These are phyloP conservation scores for Firmiana major DNA, from an alignment of 345 rosid genomes.

Conservation along the genomic window DNA sequence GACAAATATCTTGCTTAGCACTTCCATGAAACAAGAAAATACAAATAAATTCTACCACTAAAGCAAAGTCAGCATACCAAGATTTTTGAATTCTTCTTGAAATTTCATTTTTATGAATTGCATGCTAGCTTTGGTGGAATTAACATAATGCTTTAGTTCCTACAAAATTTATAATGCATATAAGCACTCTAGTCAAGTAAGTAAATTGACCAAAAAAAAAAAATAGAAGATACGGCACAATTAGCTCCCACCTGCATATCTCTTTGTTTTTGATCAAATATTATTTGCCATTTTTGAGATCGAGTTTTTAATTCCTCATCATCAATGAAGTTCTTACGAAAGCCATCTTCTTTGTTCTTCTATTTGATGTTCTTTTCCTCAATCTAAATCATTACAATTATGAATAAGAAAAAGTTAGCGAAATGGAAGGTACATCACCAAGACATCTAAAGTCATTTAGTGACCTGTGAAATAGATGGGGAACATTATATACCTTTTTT, in stretches of 20 bases:
- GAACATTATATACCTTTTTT: slow-evolving; percentile 44
- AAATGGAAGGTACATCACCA: background rate
- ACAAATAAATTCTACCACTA: background rate
- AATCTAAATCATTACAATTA: slow-evolving; percentile 32
- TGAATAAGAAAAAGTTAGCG: background rate
- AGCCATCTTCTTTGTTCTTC: slow-evolving; percentile 41
- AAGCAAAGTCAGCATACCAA: slow-evolving; percentile 41
- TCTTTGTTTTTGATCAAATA: slow-evolving; percentile 54
- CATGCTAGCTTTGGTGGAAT: slow-evolving; percentile 75
- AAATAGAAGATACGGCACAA: background rate
- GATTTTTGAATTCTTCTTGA: slow-evolving; percentile 72
- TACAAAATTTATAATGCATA: slow-evolving; percentile 15
- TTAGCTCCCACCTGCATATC: slow-evolving; percentile 5
- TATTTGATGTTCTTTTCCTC: slow-evolving; percentile 48
- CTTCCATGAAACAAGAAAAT: background rate
- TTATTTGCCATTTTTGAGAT: slow-evolving; percentile 40
- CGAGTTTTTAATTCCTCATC: slow-evolving; percentile 49
- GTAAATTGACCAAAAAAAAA: background rate
- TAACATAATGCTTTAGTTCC: slow-evolving; percentile 64
- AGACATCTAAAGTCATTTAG: background rate
- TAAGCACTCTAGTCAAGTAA: slow-evolving; percentile 4
- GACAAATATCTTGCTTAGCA: background rate
- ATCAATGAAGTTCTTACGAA: slow-evolving; percentile 27
- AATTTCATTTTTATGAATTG: slow-evolving; percentile 73
- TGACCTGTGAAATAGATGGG: slow-evolving; percentile 13